Evolutionary conservation across 108 stramenopile genomes (phyloP), one percentile per base, ranked within the genome.

Genomic region (Cyclotella atomus): DNA sequence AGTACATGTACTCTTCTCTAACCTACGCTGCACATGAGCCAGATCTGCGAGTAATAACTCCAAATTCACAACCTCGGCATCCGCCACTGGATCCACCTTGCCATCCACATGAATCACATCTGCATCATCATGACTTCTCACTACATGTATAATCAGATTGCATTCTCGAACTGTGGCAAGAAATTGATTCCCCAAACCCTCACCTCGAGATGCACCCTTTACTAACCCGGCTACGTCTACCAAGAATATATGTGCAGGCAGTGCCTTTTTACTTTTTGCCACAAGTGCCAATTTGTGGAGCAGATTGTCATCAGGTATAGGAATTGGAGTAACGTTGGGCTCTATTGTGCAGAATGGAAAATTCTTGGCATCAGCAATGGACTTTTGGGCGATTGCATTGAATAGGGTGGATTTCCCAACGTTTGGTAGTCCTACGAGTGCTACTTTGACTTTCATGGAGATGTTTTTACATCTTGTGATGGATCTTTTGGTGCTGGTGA

Each of bases 341-440:
- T 98, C 98, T 46, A 98, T 97, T 55, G 97, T 98, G 71, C 98
- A 98, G 87, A 98, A 99, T n/a, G 98, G 97, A 77, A 90, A 97
- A 71, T 96, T 97, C 27, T 75, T 84, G 0, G 88, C 82, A 10
- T 74, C 65, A 6, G 89, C 89, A 24, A 90, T 67, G 55, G 87
- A 63, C 43, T 85, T 83, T 50, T 80, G 70, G 6, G 85, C 82
- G 23, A 98, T 73, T 9, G 89, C 87, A 73, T 98, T 98, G 69
- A 97, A 92, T 2, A 96, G 83, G 12, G 94, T 89, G 20, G 82
- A 84, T 82, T 98, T 98, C 16, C 97, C 97, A 20, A 97, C 95
- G 70, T 98, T 98, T 29, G 97, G 97, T 28, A 96, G 71, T 16
- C 97, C 97, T 12, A 97, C 75, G 20, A 97, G 76, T n/a, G 91